Conservation (phyloP, 2,329 filamentous ascomycete genomes). For the Geosmithia flava region DNA sequence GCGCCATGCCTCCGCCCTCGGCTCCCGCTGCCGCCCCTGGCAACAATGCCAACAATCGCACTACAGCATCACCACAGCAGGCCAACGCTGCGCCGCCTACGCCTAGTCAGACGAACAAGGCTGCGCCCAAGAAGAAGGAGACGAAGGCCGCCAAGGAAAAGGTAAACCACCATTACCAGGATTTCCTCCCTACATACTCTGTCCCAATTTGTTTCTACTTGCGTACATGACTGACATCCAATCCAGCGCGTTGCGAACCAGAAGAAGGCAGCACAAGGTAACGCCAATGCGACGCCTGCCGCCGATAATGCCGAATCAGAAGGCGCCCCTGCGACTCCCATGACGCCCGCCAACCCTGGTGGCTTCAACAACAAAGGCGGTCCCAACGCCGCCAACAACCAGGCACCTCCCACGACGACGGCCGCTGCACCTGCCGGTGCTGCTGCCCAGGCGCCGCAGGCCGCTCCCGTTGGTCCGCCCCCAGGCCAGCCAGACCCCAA, state of each 20-base stretch:
- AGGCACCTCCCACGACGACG: slow-evolving; percentile 9
- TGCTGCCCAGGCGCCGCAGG: slow-evolving; percentile 13
- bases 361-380: slow-evolving; percentile 35
- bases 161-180: slow-evolving; percentile 31
- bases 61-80: slow-evolving; percentile 49
- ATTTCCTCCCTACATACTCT: background rate
- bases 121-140: slow-evolving; percentile 68
- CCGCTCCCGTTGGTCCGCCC: slow-evolving; percentile 20
- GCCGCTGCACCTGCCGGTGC: slow-evolving; percentile 23
- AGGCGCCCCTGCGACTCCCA: slow-evolving; percentile 48
- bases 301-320: slow-evolving; percentile 46
- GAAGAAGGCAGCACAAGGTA: slow-evolving; percentile 51
- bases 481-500: slow-evolving; percentile 31
- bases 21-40: slow-evolving; percentile 34
- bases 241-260: slow-evolving; percentile 31
- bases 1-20: slow-evolving; percentile 55
- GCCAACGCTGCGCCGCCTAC: slow-evolving; percentile 61
- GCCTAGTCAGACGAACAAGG: slow-evolving; percentile 60
- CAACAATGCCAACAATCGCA: slow-evolving; percentile 39
- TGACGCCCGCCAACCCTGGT: slow-evolving; percentile 42
- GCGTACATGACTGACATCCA: slow-evolving; percentile 5
- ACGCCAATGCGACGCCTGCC: slow-evolving; percentile 41
- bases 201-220: background rate
- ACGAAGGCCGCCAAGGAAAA: slow-evolving; percentile 52
- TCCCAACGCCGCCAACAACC: slow-evolving; percentile 22